Evolutionary conservation across 2,329 filamentous ascomycete species (phyloP).

Genomic region (Fusarium heterosporum): DNA sequence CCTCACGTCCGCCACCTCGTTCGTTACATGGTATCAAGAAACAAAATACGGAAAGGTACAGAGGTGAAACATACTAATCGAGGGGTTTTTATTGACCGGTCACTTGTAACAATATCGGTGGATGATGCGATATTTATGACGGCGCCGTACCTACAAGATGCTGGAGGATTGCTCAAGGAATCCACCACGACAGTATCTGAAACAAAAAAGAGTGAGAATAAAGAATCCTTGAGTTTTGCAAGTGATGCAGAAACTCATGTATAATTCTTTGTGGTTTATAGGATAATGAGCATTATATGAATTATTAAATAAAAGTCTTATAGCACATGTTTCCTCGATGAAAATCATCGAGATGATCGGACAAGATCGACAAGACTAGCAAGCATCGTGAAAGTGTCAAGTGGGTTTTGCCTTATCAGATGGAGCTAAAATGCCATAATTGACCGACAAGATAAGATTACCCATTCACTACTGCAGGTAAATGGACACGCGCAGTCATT

Average conservation of each 20-base stretch:
- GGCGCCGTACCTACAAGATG: neutral
- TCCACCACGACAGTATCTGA: neutral
- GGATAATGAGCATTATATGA: neutral
- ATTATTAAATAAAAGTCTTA: neutral
- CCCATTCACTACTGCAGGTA: conserved; percentile 21
- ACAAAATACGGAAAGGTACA: neutral
- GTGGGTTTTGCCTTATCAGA: conserved; percentile 2
- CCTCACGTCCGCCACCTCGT: conserved; percentile 23
- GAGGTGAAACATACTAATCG: neutral
- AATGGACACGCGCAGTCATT: neutral
- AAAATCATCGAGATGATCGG: neutral
- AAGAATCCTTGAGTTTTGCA: conserved; percentile 1
- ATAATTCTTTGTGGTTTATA: neutral
- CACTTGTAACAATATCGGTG: conserved; percentile 6
- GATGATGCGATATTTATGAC: neutral
- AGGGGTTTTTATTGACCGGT: conserved; percentile 23
- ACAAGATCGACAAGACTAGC: conserved; percentile 14
- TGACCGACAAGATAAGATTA: conserved; percentile 23
- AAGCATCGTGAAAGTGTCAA: conserved; percentile 16
- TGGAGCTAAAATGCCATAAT: neutral
- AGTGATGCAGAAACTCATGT: conserved; percentile 25
- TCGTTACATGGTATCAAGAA: neutral
- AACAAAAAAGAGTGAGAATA: neutral
- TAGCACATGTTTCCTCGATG: neutral
- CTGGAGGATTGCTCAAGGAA: conserved; percentile 1